Evolutionary conservation across 306 rosid genomes (phyloP), one percentile per base, ranked within the genome.

Genomic region (Vigna unguiculata): DNA sequence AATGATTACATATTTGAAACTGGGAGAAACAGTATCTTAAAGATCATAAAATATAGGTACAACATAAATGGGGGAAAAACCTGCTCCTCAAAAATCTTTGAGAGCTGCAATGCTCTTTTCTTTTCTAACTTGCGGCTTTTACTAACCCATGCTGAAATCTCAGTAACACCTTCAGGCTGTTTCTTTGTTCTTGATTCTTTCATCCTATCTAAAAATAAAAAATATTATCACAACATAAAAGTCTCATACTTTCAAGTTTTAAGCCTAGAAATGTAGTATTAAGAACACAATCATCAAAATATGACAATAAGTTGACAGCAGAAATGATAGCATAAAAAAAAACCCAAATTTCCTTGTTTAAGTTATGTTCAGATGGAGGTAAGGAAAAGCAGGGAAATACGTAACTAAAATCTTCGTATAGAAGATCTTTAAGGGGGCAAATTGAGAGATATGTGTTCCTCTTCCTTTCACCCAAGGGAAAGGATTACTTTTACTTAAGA

Each of bases 31-130:
- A 71, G 22, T 25, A 71, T 41, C 52, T 74, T 52, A 65, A 61
- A 30, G 13, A 79, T 51, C 21, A 58, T 55, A 74, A 40, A 40
- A 40, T 19, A 4, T 78, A 81, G 57, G 22, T 62, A 14, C 16
- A 1, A 17, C 25, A 41, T 30, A 22, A 49, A 52, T 30, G 28
- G 8, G 9, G 40, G 40, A 72, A 83, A 64, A 46, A 93, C 98
- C 96, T 90, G 99, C 85, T 95, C 99, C 87, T 89, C 97, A 69
- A 95, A 92, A 71, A 87, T 75, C 84, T 88, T 92, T 52, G 98
- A 92, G 77, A 88, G 93, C 87, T 88, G 95, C 85, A 85, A 40
- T 59, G 89, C 97, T 88, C 84, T 92, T 78, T 86, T 77, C 78
- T 86, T 94, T 81, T 89, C 90, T 9, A 95, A 40, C 82, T 95